These are phyloP conservation scores for Tubosaeta sp. DNA, from an alignment of 768 basidiomycete genomes.

Conservation along the genomic window DNA sequence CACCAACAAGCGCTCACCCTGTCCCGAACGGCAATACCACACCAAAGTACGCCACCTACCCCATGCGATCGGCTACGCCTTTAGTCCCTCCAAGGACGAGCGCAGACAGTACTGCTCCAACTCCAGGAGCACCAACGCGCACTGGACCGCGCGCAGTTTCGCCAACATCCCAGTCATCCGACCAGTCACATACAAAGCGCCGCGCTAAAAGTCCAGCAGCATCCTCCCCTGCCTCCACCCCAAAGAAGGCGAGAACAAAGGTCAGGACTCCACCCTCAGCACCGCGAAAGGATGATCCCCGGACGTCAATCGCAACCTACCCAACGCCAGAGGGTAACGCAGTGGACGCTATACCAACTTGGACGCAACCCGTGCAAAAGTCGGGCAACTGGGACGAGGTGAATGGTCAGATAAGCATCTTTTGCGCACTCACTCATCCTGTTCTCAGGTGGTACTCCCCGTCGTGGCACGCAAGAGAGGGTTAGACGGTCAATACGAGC, in stretches of 20 bases:
- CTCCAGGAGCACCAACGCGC: constrained; percentile 25
- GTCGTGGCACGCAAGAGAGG: constrained; percentile 83
- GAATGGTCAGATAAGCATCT: constrained; percentile 19
- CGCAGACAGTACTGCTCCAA: constrained; percentile 39
- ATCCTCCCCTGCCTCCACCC: constrained; percentile 33
- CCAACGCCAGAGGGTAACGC: constrained; percentile 55
- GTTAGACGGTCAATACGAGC: constrained; percentile 63
- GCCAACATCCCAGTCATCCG: constrained; percentile 26
- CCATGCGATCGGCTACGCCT: constrained; percentile 41
- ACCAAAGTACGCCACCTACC: constrained; percentile 38
- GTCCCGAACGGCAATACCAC: constrained; percentile 34
- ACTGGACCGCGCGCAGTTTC: constrained; percentile 25
- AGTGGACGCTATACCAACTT: constrained; percentile 73
- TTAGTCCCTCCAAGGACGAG: constrained; percentile 34
- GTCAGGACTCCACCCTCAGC: constrained; percentile 31
- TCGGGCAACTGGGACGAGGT: constrained; percentile 86
- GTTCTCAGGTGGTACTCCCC: constrained; percentile 68
- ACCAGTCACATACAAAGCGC: constrained; percentile 39
- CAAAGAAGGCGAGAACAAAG: constrained; percentile 39
- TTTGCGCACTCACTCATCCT: constrained; percentile 8
- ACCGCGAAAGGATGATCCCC: constrained; percentile 38
- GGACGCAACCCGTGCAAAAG: constrained; percentile 68
- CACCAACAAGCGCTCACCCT: constrained; percentile 37
- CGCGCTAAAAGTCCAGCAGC: constrained; percentile 46
- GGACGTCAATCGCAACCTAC: constrained; percentile 64